Evolutionary conservation across 148 eudicot genomes (phyloP), one percentile per base, ranked within the genome.

Genomic region (Simmondsia chinensis): DNA sequence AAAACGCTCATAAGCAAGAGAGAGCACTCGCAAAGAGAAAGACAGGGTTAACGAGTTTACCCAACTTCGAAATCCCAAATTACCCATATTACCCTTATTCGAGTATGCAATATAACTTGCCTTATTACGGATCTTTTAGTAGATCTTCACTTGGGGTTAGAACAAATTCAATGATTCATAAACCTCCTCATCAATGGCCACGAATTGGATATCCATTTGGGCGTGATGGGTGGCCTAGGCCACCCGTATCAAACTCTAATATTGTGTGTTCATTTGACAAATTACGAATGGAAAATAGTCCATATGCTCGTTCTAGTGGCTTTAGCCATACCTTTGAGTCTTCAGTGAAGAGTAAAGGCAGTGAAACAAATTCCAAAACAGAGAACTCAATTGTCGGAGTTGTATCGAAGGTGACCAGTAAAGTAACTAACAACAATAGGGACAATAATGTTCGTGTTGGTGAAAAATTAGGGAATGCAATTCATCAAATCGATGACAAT

Each of bases 1-100:
- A 65, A 33, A 65, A 65, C 10, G 71, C 71, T 2, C 71, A 65
- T 2, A 65, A 53, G 20, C 65, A 46, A 20, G 71, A 66, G 56
- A 56, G 71, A 16, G 51, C 57, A 0, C 26, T 66, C 0, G 52
- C 54, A 1, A 66, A 59, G 17, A 59, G 45, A 38, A 20, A 43
- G 26, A 7, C 33, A 17, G 29, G 41, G 16, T 6, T 18, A 20
- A 38, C 21, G 39, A 30, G 2, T 22, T 27, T 3, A 11, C 26
- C 18, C 8, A 9, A 17, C 9, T 31, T 29, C 3, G 20, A 19
- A 1, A 13, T 14, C 2, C 13, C 30, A 5, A n/a, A 20, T 13
- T 3, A 1, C 29, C 37, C 53, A 26, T 37, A 47, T 10, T 30
- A 14, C 9, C 5, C 53, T 0, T 15, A 6, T 14, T 11, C 61